Evolutionary conservation across 139 green algal genomes (phyloP), one percentile per base, ranked within the genome.

Genomic region (Bryopsis sp.): DNA sequence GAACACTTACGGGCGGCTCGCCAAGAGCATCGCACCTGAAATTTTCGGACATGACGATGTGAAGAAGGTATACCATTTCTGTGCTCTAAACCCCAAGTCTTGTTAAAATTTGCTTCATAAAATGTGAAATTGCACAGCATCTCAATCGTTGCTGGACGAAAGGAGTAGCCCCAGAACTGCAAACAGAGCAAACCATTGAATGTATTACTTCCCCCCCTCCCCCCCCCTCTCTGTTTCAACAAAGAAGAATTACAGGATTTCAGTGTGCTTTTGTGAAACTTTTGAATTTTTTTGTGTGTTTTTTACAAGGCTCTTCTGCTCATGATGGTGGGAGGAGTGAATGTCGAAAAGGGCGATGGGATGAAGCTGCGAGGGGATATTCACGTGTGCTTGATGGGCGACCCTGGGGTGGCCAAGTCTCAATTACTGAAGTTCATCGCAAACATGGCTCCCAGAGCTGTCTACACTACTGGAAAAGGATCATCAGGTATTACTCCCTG

Each of bases 351-450:
- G 58, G 69, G 74, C 1, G 94, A 98, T 79, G 93, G 94, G 70
- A 96, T 99, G 84, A 95, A 94, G 81, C 81, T 98, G 71, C 79
- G 94, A 2, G 94, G 94, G 0, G 93, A 99, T 81, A 84, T 97
- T 39, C 94, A 99, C 73, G 64, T 95, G 36, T 99, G 94, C 86
- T 85, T 99, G 38, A 99, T 99, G 94, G 94, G 94, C 28, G 94
- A 99, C 74, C 94, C 94, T 4, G 94, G 94, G 70, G 94, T 99
- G 39, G 94, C 94, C 47, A 99, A 99, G 84, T 93, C 80, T 4
- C 94, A 99, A 86, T 82, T 96, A 75, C 86, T 96, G 67, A 90
- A 90, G 67, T 80, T 93, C 76, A 83, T 96, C 32, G 77, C 79
- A 2, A 81, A 89, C 66, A 77, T 95, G 38, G 88, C 86, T 11